These are phyloP conservation scores for Lagenidium giganteum DNA, from an alignment of 352 stramenopile species.

Conservation along the genomic window DNA sequence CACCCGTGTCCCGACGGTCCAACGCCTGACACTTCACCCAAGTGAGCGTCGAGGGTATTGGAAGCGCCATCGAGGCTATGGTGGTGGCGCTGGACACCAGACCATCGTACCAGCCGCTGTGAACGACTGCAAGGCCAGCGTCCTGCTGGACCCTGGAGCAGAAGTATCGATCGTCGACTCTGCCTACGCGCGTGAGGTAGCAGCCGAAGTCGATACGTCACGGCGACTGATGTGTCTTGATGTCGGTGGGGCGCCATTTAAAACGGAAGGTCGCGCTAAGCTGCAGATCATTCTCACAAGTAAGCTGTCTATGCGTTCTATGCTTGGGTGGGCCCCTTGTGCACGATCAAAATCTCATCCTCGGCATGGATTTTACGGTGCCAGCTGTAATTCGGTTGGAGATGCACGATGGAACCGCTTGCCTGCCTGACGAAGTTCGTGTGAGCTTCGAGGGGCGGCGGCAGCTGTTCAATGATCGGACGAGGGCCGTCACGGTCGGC, in stretches of 20 bases:
- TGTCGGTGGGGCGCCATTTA: not conserved
- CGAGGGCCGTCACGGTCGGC: too few relatives aligned
- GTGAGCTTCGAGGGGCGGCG: too few relatives aligned
- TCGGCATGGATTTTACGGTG: slow-evolving; percentile 7
- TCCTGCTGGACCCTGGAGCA: slow-evolving; percentile 17
- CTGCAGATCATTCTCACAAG: slow-evolving; percentile 1
- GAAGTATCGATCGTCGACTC: slow-evolving; percentile 13
- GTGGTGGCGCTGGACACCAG: slow-evolving; percentile 15
- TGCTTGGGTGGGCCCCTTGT: not conserved
- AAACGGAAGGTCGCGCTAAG: slow-evolving; percentile 3
- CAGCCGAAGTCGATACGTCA: slow-evolving; percentile 1
- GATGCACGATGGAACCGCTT: too few relatives aligned
- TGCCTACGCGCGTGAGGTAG: slow-evolving; percentile 12
- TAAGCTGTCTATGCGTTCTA: not conserved
- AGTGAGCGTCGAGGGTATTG: slow-evolving; percentile 20
- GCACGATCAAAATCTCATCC: slow-evolving; percentile 6
- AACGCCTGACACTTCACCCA: slow-evolving; percentile 5
- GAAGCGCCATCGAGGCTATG: slow-evolving; percentile 13
- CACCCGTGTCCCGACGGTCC: not conserved
- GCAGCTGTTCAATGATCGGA: too few relatives aligned
- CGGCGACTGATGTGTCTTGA: not conserved
- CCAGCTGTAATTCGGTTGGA: slow-evolving; percentile 1
- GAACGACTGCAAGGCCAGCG: slow-evolving; percentile 10
- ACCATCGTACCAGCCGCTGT: slow-evolving; percentile 12
- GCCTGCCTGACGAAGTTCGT: too few relatives aligned